A percentile compares a stretch with the other conserved stretches of the same genome.
Evolutionary conservation across 2,329 filamentous ascomycete species (phyloP).

Genomic region (Aureobasidium sp.): DNA sequence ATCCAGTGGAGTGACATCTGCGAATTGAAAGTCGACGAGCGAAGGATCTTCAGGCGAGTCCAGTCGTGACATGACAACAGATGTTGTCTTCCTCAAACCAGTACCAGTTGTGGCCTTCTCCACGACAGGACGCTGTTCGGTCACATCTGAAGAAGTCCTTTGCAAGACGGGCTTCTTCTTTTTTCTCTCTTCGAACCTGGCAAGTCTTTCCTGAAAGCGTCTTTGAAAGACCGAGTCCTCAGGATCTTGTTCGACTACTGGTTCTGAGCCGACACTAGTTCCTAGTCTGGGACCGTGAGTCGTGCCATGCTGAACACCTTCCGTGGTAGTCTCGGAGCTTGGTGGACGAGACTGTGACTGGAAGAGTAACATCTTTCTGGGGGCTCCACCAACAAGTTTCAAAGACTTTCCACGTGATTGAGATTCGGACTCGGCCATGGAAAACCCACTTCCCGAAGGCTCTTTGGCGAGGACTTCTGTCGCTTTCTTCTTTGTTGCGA

Average conservation of each 20-base stretch:
- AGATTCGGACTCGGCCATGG: background rate
- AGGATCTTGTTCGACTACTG: background rate
- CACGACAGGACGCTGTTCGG: background rate
- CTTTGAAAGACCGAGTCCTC: conserved; percentile 16
- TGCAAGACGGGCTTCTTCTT: conserved; percentile 9
- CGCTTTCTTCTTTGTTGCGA: background rate
- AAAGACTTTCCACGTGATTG: conserved; percentile 24
- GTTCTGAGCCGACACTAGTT: background rate
- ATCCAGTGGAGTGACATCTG: background rate
- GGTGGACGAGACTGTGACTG: conserved; percentile 24
- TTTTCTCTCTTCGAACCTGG: conserved; percentile 20
- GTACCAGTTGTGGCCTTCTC: background rate
- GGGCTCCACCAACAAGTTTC: conserved; percentile 30
- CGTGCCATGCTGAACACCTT: background rate
- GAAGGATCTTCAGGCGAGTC: conserved; percentile 11
- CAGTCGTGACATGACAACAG: background rate
- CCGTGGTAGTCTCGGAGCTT: background rate
- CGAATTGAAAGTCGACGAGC: background rate
- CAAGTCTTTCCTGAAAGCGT: conserved; percentile 22
- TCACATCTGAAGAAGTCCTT: conserved; percentile 8
- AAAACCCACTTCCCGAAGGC: background rate
- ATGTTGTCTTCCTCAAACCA: background rate
- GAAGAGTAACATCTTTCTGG: conserved; percentile 35
- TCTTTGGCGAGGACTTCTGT: background rate
- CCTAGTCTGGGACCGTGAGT: background rate